Evolutionary conservation across 2,329 filamentous ascomycete species (phyloP), one percentile per base, ranked within the genome.

Genomic region (Exophiala aquamarina): DNA sequence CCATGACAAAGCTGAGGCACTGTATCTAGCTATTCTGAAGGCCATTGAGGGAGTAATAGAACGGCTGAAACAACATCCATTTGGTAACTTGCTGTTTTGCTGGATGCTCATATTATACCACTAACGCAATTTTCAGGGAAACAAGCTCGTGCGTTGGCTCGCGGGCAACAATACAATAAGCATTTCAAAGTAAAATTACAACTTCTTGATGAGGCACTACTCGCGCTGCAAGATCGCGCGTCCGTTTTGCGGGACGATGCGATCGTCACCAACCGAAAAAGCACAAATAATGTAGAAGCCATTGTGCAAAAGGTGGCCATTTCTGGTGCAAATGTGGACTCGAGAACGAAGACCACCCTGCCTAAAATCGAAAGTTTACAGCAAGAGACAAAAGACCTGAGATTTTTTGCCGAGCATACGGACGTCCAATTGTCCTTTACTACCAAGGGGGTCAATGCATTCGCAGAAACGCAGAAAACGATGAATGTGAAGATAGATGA

Each of bases 231-330:
- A 41, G 14, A 18, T 20, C 18, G 44, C 3, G 18, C 23, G 9
- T 26, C 32, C 33, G 31, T 29, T 9, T 36, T 52, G 21, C 46
- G 34, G 17, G 35, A 41, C 14, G 44, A 43, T 8, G 18, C 31
- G 17, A 41, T 50, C 8, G 44, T 42, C n/a, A 23, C 29, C 11
- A 48, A 18, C 19, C 18, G 38, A 9, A 13, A 21, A 13, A 33
- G 19, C n/a, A 13, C 35, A 18, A 41, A 38, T 2, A 20, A 18
- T n/a, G 48, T 31, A 9, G 29, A 43, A 20, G 38, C 40, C n/a
- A 47, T 63, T 44, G 62, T 57, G 31, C 29, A 18, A 40, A 29
- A 42, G n/a, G 11, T 26, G 6, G 23, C 23, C 6, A 26, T 26
- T 6, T 6, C 23, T 26, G 23, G 23, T 26, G 23, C 23, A n/a